These are phyloP conservation scores for Solidago caesia DNA, from an alignment of 129 eudicot genomes.

Conservation along the genomic window DNA sequence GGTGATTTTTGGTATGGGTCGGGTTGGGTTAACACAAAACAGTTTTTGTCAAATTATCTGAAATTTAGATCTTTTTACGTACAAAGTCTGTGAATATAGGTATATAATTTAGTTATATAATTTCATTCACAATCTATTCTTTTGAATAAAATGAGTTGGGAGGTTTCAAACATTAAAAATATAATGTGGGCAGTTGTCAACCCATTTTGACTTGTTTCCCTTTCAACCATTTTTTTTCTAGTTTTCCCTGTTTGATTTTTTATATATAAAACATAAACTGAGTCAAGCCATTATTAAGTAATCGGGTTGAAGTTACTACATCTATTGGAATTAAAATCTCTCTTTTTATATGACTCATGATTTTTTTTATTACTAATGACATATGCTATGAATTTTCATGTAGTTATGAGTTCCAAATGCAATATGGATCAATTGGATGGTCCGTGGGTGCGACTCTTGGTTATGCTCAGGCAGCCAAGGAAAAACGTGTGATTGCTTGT, in stretches of 20 bases:
- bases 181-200: neutral
- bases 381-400: neutral
- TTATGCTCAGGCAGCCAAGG: conserved; percentile 83
- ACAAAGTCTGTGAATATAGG: neutral
- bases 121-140: neutral
- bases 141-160: neutral
- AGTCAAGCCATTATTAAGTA: neutral
- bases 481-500: conserved; percentile 80
- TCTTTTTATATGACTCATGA: neutral
- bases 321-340: neutral
- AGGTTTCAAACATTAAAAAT: neutral
- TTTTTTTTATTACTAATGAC: neutral
- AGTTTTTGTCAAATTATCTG: neutral
- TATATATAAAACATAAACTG: neutral
- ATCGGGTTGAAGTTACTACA: neutral
- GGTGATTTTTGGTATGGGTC: neutral
- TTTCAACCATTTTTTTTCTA: neutral
- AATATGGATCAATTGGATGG: conserved; percentile 96
- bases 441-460: conserved; percentile 96
- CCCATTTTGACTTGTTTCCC: neutral
- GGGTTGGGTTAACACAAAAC: neutral
- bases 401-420: conserved; percentile 95
- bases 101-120: neutral
- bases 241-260: neutral
- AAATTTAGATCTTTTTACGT: neutral